Evolutionary conservation across 208 protist species (phyloP).

Genomic region (Crithidia sp.): DNA sequence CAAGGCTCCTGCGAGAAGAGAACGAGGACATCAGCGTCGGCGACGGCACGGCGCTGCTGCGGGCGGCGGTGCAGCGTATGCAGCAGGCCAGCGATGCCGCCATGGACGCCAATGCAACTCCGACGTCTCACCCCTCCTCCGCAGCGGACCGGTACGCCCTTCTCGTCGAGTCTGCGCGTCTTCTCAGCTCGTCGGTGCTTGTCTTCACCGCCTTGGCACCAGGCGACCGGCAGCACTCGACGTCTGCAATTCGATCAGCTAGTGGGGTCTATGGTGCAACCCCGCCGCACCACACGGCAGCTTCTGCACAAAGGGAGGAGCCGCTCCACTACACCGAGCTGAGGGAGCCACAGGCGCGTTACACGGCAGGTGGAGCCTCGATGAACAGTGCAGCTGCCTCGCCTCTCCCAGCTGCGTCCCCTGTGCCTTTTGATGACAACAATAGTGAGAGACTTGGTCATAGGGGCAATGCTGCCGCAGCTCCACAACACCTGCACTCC

Average conservation of each 20-base stretch:
- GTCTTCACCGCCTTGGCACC: conserved; percentile 11
- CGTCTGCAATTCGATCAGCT: conserved; percentile 5
- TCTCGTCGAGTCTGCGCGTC: conserved; percentile 10
- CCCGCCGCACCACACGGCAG: background rate
- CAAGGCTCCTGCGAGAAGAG: no score
- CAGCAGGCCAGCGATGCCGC: conserved; percentile 9
- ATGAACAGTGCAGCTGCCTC: background rate
- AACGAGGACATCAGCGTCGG: no score
- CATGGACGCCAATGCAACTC: conserved; percentile 2
- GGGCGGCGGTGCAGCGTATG: conserved; percentile 18
- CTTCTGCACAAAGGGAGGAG: background rate
- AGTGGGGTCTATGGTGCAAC: background rate
- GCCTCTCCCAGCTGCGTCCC: background rate
- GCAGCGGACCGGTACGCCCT: conserved; percentile 9
- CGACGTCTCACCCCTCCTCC: background rate
- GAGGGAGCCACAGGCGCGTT: no score
- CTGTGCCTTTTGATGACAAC: background rate
- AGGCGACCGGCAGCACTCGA: background rate
- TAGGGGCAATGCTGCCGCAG: no score
- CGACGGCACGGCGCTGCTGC: background rate
- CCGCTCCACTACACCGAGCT: background rate
- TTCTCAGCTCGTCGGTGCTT: conserved; percentile 16
- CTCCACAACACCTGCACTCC: no score
- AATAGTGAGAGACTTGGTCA: no score
- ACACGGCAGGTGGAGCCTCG: background rate